Evolutionary conservation across 1,284 basidiomycete genomes (phyloP).

Genomic region (Mycena sp.): DNA sequence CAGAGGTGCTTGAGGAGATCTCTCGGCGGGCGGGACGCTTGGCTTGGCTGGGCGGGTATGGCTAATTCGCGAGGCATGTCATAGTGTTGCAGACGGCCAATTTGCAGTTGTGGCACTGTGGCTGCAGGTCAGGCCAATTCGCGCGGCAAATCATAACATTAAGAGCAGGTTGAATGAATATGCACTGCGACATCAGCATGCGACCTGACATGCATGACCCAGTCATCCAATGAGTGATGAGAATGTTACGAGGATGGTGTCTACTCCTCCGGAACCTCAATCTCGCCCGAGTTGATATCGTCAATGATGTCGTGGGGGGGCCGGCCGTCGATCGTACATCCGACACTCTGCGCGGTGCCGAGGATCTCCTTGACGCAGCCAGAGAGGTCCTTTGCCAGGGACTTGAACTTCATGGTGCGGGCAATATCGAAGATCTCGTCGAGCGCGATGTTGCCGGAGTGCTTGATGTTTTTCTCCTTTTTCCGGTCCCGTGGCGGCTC

Average conservation of each 20-base stretch:
- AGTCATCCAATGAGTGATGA: slow-evolving; percentile 16
- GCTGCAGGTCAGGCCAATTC: slow-evolving; percentile 48
- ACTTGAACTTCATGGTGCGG: slow-evolving; percentile 97
- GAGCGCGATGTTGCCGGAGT: slow-evolving; percentile 93
- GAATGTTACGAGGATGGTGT: slow-evolving; percentile 36
- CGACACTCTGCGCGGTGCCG: slow-evolving; percentile 93
- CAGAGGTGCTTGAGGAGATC: slow-evolving; percentile 58
- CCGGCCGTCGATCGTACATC: slow-evolving; percentile 96
- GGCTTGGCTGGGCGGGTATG: slow-evolving; percentile 58
- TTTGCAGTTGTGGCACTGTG: too few species aligned
- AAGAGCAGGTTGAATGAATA: too few species aligned
- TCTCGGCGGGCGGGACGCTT: slow-evolving; percentile 60
- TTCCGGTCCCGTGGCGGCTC: slow-evolving; percentile 99
- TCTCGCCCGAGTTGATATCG: slow-evolving; percentile 93
- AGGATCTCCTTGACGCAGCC: slow-evolving; percentile 95
- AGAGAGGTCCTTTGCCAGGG: slow-evolving; percentile 91
- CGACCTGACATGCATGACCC: too few species aligned
- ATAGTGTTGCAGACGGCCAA: slow-evolving; percentile 13
- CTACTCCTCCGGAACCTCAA: slow-evolving; percentile 94
- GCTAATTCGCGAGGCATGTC: slow-evolving; percentile 40
- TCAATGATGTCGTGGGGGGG: slow-evolving; percentile 97
- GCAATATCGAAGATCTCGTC: slow-evolving; percentile 97
- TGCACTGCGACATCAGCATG: too few species aligned
- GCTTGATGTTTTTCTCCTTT: slow-evolving; percentile 99
- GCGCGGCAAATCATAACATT: background rate